These are phyloP conservation scores for Suillus brevipes DNA, from an alignment of 768 basidiomycete species.

Conservation along the genomic window DNA sequence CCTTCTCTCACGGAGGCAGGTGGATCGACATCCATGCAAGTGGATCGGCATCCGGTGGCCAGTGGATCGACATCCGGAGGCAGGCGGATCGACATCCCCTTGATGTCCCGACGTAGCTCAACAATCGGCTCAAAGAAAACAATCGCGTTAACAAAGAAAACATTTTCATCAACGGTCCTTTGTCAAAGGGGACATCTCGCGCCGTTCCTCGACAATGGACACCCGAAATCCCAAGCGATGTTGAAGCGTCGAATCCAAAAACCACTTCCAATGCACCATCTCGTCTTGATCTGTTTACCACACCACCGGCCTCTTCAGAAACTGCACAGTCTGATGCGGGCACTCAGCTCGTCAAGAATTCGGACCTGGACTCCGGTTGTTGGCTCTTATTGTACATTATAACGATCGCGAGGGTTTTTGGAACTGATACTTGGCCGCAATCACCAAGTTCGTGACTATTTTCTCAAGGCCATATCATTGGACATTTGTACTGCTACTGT, in stretches of 20 bases:
- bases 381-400: not conserved
- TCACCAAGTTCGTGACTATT: not conserved
- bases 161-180: constrained; percentile 8
- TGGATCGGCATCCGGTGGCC: too few relatives aligned
- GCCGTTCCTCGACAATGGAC: constrained; percentile 16
- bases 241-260: constrained; percentile 25
- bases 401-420: constrained; percentile 4
- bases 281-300: constrained; percentile 18
- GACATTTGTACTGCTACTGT: not conserved
- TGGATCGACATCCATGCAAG: too few relatives aligned
- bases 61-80: too few relatives aligned
- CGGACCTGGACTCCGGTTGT: not conserved
- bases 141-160: constrained; percentile 28
- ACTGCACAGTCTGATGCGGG: not conserved
- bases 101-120: constrained; percentile 16
- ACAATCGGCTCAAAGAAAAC: constrained; percentile 28
- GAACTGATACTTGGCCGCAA: not conserved
- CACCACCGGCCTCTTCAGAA: not conserved
- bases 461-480: not conserved
- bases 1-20: too few relatives aligned
- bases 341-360: constrained; percentile 1
- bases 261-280: not conserved
- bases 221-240: constrained; percentile 20
- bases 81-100: constrained; percentile 24
- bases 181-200: constrained; percentile 11